These are phyloP conservation scores for Anaeramoeba flamelloides DNA, from an alignment of 78 protist species.

Conservation along the genomic window DNA sequence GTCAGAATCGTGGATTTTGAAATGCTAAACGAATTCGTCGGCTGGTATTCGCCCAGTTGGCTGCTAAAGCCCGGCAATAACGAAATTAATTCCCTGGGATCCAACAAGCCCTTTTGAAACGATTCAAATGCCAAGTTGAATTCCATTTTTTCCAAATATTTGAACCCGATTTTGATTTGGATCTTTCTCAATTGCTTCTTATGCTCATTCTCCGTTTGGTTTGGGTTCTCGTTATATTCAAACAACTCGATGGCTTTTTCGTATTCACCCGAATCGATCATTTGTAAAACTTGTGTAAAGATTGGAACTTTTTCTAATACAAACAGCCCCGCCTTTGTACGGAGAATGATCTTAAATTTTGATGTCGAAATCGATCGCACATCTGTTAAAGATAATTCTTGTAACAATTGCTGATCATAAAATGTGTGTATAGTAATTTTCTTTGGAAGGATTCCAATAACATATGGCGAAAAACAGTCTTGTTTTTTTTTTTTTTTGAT, in stretches of 20 bases:
- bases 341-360: background rate
- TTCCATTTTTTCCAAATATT: background rate
- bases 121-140: background rate
- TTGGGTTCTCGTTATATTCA: background rate
- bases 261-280: background rate
- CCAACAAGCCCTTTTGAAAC: background rate
- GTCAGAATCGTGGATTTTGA: background rate
- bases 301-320: background rate
- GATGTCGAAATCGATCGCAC: background rate
- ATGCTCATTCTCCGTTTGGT: background rate
- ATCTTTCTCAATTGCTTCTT: background rate
- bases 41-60: background rate
- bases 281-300: background rate
- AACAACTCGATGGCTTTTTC: background rate
- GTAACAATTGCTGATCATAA: background rate
- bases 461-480: background rate
- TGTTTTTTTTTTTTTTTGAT: background rate
- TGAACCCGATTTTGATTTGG: background rate
- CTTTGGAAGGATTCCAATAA: background rate
- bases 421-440: background rate
- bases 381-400: background rate
- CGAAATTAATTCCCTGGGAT: background rate
- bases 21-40: background rate
- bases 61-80: background rate
- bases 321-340: background rate